Conservation (phyloP, 345 rosid genomes). For the Linum usitatissimum region DNA sequence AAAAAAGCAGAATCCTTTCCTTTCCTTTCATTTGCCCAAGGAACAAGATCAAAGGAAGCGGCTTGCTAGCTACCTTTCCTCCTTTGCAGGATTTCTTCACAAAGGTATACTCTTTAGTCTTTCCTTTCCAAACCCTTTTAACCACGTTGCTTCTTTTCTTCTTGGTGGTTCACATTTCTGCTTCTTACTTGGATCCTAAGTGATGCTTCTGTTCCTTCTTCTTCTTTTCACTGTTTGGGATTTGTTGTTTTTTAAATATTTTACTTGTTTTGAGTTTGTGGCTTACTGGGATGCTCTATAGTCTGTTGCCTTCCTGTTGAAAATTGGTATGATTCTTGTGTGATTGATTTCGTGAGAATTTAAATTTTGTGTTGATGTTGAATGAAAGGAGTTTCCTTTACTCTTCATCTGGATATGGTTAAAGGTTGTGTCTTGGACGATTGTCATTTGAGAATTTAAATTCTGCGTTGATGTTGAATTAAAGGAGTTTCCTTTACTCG, state of each 20-base stretch:
- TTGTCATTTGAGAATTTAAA: too few species aligned
- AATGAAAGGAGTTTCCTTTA: slow-evolving; percentile 2
- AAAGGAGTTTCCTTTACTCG: slow-evolving; percentile 1
- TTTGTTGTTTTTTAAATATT: neutral
- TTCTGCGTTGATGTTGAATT: slow-evolving; percentile 1
- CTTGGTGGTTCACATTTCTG: slow-evolving; percentile 18
- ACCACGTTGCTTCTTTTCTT: slow-evolving; percentile 2
- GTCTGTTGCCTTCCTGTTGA: slow-evolving; percentile 4
- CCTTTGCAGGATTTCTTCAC: slow-evolving; percentile 13
- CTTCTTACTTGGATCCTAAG: slow-evolving; percentile 62
- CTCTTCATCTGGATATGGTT: slow-evolving; percentile 5
- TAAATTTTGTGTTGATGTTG: neutral
- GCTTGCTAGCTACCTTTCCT: slow-evolving; percentile 11
- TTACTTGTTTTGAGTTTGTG: slow-evolving; percentile 7
- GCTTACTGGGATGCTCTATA: neutral
- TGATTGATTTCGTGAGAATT: neutral
- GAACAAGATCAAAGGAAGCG: slow-evolving; percentile 45
- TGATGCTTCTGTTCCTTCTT: slow-evolving; percentile 40
- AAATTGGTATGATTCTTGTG: neutral
- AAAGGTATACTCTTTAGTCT: slow-evolving; percentile 26
- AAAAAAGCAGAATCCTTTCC: slow-evolving; percentile 24
- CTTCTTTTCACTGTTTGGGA: slow-evolving; percentile 10
- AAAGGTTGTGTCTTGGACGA: slow-evolving; percentile 5
- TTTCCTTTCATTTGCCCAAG: slow-evolving; percentile 32
- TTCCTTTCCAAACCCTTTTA: slow-evolving; percentile 15